Evolutionary conservation across 2,329 filamentous ascomycete species (phyloP), one percentile per base, ranked within the genome.

Genomic region (Thielaviopsis populi): DNA sequence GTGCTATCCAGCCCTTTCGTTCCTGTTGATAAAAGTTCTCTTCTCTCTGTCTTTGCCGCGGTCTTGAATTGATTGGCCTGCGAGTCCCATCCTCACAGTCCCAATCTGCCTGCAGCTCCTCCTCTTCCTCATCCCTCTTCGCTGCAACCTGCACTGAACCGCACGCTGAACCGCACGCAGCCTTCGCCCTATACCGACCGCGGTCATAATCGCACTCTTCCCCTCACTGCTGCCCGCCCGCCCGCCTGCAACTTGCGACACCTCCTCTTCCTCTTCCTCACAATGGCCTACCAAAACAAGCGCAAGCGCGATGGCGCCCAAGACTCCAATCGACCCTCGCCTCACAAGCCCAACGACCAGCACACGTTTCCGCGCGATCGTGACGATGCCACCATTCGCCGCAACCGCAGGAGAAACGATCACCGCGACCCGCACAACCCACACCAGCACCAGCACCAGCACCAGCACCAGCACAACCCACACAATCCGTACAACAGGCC

Each of bases 261-360:
- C 53, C 17, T n/a, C 10, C 37, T 50, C 54, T 63, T 67, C 68
- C 67, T 66, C 67, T 69, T 40, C 41, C 17, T n/a, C 71, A 70
- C 69, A 67, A 83, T 84, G 81, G 77, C 80, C 75, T 77, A 79
- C 33, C 84, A 84, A 74, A 78, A 82, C 69, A 84, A 84, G 78
- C 75, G 76, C 70, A 79, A 82, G 59, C 75, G 80, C 68, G 73
- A 73, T 61, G 74, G 75, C 66, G 73, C 74, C 67, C 80, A 83
- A 65, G 76, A 74, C 64, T 74, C 74, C 6, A 53, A 54, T 67
- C 77, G 84, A 66, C 83, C 83, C 22, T 80, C 83, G 61, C 84
- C 84, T 61, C 83, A 86, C 73, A 81, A 83, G 41, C 83, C 84
- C 58, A 78, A 76, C 62, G 80, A 85, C 68, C 79, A 79, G 6